Base-by-base conservation (phyloP, 495 filamentous ascomycete genomes). In the Podospora fimiseda region DNA sequence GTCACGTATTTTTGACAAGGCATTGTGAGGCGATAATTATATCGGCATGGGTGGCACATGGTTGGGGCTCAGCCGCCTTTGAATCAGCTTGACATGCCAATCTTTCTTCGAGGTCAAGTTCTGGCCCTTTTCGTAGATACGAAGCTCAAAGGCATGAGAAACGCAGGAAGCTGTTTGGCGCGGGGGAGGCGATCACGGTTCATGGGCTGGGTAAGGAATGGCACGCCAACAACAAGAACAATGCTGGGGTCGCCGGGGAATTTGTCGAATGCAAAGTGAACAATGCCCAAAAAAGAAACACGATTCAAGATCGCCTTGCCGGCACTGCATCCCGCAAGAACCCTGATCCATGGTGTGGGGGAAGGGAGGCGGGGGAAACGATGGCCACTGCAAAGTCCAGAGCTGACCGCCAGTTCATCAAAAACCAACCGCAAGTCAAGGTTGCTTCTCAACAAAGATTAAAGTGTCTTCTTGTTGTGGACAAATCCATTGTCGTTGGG, bases 331-430 rank as follows among this genome's bases (percentile, higher is more conserved):
- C 52, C 55, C 40, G 55, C 48, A 60, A 51, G 23, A 59, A 56
- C 51, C 61, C 52, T 61, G 59, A 59, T 61, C 57, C 59, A 11
- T 33, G 27, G 27, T 33, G 63, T 57, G 64, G 61, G 61, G 56
- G 56, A 60, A 51, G 43, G 56, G 48, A 14, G 48, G 18, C n/a
- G 23, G 16, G 43, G 43, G 44, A 18, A 16, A 41, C 50, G 48
- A 30, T 58, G 58, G 39, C 39, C n/a, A n/a, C n/a, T n/a, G n/a
- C n/a, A n/a, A n/a, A 33, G 21, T 24, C 53, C 55, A 57, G 53
- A 59, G 58, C 56, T 67, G 66, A 69, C 64, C 64, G 66, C 66
- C 62, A 67, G 64, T 66, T 69, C 64, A 40, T 63, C 20, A 38
- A 22, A 24, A 23, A 4, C 23, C 44, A 22, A 23, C 23, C n/a